Evolutionary conservation across 352 stramenopile genomes (phyloP), one percentile per base, ranked within the genome.

Genomic region (Globisporangium ultimum): DNA sequence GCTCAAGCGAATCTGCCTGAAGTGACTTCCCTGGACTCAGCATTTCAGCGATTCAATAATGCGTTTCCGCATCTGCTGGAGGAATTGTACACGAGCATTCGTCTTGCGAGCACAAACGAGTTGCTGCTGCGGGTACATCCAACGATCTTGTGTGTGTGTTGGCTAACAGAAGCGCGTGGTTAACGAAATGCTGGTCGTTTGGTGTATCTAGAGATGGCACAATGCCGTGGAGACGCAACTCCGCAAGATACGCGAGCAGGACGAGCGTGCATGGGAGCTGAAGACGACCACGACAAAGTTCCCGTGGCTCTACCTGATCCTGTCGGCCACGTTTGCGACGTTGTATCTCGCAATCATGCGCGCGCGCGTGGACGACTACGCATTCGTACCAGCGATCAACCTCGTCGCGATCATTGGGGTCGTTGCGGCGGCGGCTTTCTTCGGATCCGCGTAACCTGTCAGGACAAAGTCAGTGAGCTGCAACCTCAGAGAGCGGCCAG

Each of bases 281-380:
- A 70, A 57, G n/a, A 57, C 62, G 4, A 54, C 51, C 11, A 48
- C 60, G 1, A 48, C 61, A 10, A 38, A 21, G 18, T 88, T 90
- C 62, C 78, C 80, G 18, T 90, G 78, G 76, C 53, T 83, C 11
- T 50, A 77, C 17, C 41, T 90, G 2, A 72, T 80, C 15, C 63
- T 88, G 9, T 52, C 78, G 6, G 20, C 79, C 17, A 68, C 73
- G 21, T 86, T 88, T 60, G 80, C 72, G 41, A 71, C 70, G 40
- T 66, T 87, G 22, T 90, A 87, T 24, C 62, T 90, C 32, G 67
- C 68, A 1, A 22, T 88, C 40, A 84, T 85, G 74, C 57, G 76
- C 52, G 49, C 57, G 3, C 76, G 74, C 53, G 66, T 75, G 46
- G 64, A 74, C 47, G 76, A 84, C 56, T 80, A 72, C 58, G 52